These are phyloP conservation scores for Microsporum audouinii DNA, from an alignment of 2,329 filamentous ascomycete species.

Conservation along the genomic window DNA sequence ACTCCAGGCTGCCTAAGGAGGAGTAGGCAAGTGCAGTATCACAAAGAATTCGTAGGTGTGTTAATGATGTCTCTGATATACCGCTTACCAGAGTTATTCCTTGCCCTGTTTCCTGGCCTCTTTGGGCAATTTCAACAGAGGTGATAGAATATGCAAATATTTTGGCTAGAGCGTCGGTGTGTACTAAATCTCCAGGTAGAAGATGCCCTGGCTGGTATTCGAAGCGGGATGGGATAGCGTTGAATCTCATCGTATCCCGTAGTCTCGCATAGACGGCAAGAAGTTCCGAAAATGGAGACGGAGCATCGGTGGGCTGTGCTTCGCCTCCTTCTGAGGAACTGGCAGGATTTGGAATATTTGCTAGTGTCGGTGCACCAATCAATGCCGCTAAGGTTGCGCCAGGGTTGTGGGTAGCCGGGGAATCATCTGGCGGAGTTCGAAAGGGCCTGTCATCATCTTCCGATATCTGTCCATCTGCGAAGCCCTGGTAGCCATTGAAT, in stretches of 20 bases:
- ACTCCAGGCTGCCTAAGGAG: conserved; percentile 58
- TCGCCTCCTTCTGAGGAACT: not conserved
- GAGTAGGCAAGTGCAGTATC: conserved; percentile 83
- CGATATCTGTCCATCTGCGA: not conserved
- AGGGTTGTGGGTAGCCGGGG: not conserved
- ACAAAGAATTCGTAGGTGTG: conserved; percentile 74
- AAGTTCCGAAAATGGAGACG: conserved; percentile 36
- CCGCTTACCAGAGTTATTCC: conserved; percentile 69
- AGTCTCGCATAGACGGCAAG: conserved; percentile 46
- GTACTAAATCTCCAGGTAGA: conserved; percentile 37
- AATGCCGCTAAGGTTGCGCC: not conserved
- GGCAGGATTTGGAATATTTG: not conserved
- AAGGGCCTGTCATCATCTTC: not conserved
- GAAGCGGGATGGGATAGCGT: conserved; percentile 40
- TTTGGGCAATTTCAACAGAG: conserved; percentile 80
- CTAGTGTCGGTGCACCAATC: not conserved
- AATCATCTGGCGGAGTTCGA: not conserved
- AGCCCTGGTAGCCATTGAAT: not conserved
- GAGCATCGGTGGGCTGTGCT: conserved; percentile 18
- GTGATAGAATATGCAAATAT: conserved; percentile 73
- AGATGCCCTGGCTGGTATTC: conserved; percentile 32
- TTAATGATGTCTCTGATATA: conserved; percentile 71
- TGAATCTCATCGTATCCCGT: conserved; percentile 43
- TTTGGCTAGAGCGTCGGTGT: conserved; percentile 34
- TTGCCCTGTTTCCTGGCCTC: conserved; percentile 63